phyloP scores from a whole-genome alignment of 805 yeast species.

The Naumovozyma dairenensis region DNA sequence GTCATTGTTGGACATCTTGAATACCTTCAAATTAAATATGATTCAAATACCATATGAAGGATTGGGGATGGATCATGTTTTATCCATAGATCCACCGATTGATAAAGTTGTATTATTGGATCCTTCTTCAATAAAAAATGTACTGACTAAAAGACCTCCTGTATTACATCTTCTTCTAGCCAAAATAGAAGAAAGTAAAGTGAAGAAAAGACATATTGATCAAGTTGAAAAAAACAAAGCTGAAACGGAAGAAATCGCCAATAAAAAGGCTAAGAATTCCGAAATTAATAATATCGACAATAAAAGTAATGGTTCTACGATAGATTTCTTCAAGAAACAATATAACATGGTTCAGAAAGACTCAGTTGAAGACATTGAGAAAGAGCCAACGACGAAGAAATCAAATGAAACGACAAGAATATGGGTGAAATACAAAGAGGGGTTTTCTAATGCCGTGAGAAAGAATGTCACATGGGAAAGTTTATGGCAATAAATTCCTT shows the following conservation, averaged over 20 bases:
- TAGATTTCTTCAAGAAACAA: constrained; percentile 36
- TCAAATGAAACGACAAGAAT: constrained; percentile 21
- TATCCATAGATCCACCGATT: constrained; percentile 23
- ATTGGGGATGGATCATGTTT: constrained; percentile 9
- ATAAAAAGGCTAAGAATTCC: constrained; percentile 8
- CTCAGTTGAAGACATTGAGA: not conserved
- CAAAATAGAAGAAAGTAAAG: constrained; percentile 24
- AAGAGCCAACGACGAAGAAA: not conserved
- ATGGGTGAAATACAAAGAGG: constrained; percentile 91
- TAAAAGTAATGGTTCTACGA: constrained; percentile 12
- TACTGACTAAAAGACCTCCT: constrained; percentile 19
- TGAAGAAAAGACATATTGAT: constrained; percentile 27
- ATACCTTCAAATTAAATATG: constrained; percentile 33
- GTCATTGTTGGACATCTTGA: constrained; percentile 31
- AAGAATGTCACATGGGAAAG: constrained; percentile 72
- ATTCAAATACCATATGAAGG: constrained; percentile 28
- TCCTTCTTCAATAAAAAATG: constrained; percentile 15
- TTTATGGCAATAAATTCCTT: constrained; percentile 38
- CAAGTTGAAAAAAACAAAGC: constrained; percentile 12
- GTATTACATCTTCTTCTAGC: constrained; percentile 17
- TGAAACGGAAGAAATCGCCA: constrained; percentile 13
- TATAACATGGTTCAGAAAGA: constrained; percentile 23
- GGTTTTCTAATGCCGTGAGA: constrained; percentile 84
- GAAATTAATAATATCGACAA: constrained; percentile 3
- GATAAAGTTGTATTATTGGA: constrained; percentile 21